Evolutionary conservation across 2,329 filamentous ascomycete species (phyloP).

Genomic region (Aspergillus arachidicola): DNA sequence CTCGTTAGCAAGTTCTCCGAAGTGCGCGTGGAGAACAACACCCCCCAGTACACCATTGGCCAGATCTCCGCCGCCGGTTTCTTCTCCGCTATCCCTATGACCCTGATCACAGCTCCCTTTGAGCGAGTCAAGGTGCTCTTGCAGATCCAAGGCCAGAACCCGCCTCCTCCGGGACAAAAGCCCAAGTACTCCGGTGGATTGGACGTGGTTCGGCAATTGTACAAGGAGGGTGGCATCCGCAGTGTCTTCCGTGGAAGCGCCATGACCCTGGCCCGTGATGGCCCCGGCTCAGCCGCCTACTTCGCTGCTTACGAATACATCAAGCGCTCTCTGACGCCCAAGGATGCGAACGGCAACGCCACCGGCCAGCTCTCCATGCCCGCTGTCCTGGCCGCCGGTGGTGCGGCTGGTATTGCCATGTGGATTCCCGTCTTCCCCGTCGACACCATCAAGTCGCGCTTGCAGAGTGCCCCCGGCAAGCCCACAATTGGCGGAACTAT

Average conservation of each 20-base stretch:
- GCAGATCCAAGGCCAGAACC: slow-evolving; percentile 92
- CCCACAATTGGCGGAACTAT: slow-evolving; percentile 80
- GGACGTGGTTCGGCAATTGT: slow-evolving; percentile 92
- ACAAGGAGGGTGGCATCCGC: slow-evolving; percentile 84
- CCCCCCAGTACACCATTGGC: slow-evolving; percentile 71
- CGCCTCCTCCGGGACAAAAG: slow-evolving; percentile 83
- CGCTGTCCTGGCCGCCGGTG: slow-evolving; percentile 84
- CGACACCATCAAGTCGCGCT: slow-evolving; percentile 90
- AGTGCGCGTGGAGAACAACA: slow-evolving; percentile 62
- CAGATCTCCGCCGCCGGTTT: slow-evolving; percentile 93
- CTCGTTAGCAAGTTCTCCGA: slow-evolving; percentile 72
- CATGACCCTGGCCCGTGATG: slow-evolving; percentile 91
- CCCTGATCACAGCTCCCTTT: slow-evolving; percentile 95
- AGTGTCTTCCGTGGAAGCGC: slow-evolving; percentile 89
- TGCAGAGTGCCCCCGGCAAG: slow-evolving; percentile 88
- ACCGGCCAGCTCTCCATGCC: slow-evolving; percentile 76
- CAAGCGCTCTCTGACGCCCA: slow-evolving; percentile 82
- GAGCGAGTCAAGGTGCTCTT: slow-evolving; percentile 98
- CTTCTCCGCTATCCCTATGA: slow-evolving; percentile 98
- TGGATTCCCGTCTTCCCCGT: slow-evolving; percentile 99
- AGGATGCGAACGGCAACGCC: slow-evolving; percentile 73
- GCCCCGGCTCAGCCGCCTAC: slow-evolving; percentile 90
- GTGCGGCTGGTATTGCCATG: slow-evolving; percentile 92
- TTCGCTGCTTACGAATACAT: slow-evolving; percentile 97
- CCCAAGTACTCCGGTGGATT: slow-evolving; percentile 84